Evolutionary conservation across 2,329 filamentous ascomycete genomes (phyloP).

Genomic region (Trichophyton verrucosum): DNA sequence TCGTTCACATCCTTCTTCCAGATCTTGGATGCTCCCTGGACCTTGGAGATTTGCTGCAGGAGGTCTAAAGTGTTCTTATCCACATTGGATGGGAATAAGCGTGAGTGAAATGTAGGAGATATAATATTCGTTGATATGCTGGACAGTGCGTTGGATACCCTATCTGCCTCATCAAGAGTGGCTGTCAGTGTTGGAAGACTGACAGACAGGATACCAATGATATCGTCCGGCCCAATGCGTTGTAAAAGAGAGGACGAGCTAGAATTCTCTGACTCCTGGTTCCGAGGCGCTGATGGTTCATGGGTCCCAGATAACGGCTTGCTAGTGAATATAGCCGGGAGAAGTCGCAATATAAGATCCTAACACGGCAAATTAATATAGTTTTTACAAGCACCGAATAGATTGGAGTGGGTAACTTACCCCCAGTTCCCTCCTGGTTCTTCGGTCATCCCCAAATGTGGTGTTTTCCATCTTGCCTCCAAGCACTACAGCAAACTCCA

Average conservation of each 20-base stretch:
- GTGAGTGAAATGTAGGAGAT: slow-evolving; percentile 68
- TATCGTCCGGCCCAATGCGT: slow-evolving; percentile 52
- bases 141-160: slow-evolving; percentile 62
- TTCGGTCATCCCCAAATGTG: slow-evolving; percentile 86
- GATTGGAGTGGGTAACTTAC: slow-evolving; percentile 40
- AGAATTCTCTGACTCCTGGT: slow-evolving; percentile 30
- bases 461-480: slow-evolving; percentile 97
- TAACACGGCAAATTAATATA: slow-evolving; percentile 24
- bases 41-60: slow-evolving; percentile 61
- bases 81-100: slow-evolving; percentile 75
- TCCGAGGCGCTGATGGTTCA: slow-evolving; percentile 35
- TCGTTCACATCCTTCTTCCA: slow-evolving; percentile 91
- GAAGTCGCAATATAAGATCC: slow-evolving; percentile 77
- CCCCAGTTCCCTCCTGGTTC: slow-evolving; percentile 79
- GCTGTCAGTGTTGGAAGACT: slow-evolving; percentile 71
- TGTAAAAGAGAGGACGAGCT: slow-evolving; percentile 17
- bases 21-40: slow-evolving; percentile 68
- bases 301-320: slow-evolving; percentile 62
- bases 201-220: slow-evolving; percentile 64
- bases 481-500: slow-evolving; percentile 80
- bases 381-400: no score
- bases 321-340: slow-evolving; percentile 90
- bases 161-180: slow-evolving; percentile 74
- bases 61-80: slow-evolving; percentile 58
- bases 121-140: slow-evolving; percentile 76